Conservation (phyloP, 2,329 filamentous ascomycete genomes). For the Venturia oleaginea region DNA sequence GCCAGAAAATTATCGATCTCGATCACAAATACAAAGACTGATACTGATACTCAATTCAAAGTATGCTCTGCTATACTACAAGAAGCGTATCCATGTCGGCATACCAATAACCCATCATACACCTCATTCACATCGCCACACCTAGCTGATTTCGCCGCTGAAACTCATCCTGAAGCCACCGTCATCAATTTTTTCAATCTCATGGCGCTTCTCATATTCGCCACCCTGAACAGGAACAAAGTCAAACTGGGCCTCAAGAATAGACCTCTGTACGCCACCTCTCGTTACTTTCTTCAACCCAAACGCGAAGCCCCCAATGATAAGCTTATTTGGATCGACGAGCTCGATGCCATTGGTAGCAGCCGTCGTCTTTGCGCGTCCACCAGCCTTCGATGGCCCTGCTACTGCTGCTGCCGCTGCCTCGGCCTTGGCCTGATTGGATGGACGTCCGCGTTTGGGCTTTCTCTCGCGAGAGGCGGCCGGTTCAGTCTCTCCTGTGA, state of each 20-base stretch:
- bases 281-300: not conserved
- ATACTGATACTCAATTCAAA: too few relatives aligned
- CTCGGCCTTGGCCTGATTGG: not conserved
- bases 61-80: too few relatives aligned
- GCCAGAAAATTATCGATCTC: too few relatives aligned
- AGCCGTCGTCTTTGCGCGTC: not conserved
- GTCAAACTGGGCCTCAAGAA: not conserved
- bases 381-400: not conserved
- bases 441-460: conserved; percentile 3
- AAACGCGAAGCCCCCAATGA: not conserved
- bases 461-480: not conserved
- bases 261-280: not conserved
- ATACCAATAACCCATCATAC: not conserved
- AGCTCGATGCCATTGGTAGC: not conserved
- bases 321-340: not conserved
- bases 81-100: not conserved
- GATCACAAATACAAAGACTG: too few relatives aligned
- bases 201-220: not conserved
- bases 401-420: not conserved
- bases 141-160: not conserved
- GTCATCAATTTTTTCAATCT: not conserved
- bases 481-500: not conserved
- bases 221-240: not conserved
- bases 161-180: not conserved
- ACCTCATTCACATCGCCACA: not conserved